A percentile compares a stretch with the other conserved stretches of the same genome.
phyloP scores from a whole-genome alignment of 495 filamentous ascomycete genomes.

The Lasiosphaeris hirsuta region DNA sequence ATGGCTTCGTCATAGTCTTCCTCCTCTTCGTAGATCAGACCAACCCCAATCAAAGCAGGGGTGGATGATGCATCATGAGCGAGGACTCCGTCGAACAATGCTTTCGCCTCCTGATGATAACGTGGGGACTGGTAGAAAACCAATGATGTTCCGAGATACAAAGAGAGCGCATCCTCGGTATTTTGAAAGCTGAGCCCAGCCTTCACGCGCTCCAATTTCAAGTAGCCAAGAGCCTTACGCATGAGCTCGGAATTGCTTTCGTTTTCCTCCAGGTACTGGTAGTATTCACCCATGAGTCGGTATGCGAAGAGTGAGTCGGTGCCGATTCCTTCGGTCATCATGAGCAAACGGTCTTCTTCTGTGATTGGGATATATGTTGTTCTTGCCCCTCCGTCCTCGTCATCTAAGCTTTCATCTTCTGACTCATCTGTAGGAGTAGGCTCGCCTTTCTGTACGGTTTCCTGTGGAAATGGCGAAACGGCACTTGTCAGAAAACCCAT shows the following conservation, averaged over 20 bases:
- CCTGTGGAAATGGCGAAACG: conserved; percentile 73
- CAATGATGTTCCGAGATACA: conserved; percentile 74
- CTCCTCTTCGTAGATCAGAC: conserved; percentile 87
- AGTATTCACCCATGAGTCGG: conserved; percentile 80
- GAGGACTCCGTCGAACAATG: conserved; percentile 76
- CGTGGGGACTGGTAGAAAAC: conserved; percentile 86
- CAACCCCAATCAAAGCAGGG: conserved; percentile 80
- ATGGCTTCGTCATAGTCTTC: conserved; percentile 79
- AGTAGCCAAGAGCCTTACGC: conserved; percentile 62
- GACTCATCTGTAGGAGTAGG: conserved; percentile 23
- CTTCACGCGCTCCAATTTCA: conserved; percentile 56
- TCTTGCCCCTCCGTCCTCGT: conserved; percentile 48
- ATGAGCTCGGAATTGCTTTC: conserved; percentile 76
- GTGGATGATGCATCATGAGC: conserved; percentile 67
- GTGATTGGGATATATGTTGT: conserved; percentile 51
- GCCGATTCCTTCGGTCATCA: conserved; percentile 81
- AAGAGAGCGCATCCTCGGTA: conserved; percentile 67
- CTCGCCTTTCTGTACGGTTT: conserved; percentile 14
- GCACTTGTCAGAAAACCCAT: conserved; percentile 78
- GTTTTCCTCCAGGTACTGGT: conserved; percentile 80
- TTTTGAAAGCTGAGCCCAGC: conserved; percentile 65
- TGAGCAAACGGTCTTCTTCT: conserved; percentile 67
- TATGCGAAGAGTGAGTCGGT: conserved; percentile 78
- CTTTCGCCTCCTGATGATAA: conserved; percentile 81
- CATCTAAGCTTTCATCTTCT: conserved; percentile 46